Percentiles rank a stretch among this genome's conserved stretches.
phyloP scores from a whole-genome alignment of 495 filamentous ascomycete genomes.

The Hyaloscypha bicolor region DNA sequence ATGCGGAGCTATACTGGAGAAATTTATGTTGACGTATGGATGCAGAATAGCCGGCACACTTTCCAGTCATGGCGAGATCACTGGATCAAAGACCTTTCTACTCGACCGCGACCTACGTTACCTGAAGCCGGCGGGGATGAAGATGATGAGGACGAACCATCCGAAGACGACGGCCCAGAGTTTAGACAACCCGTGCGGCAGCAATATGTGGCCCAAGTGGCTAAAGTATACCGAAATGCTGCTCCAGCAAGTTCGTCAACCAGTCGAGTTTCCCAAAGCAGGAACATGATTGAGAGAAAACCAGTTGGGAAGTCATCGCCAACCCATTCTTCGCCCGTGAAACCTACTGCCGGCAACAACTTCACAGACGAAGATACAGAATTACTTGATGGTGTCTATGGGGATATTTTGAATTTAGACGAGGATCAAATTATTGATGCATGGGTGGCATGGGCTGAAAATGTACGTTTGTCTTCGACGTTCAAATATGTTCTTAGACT shows the following conservation, averaged over 20 bases:
- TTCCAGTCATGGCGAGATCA: slow-evolving; percentile 74
- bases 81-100: slow-evolving; percentile 58
- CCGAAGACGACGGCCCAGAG: neutral
- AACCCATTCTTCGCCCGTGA: neutral
- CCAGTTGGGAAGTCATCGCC: neutral
- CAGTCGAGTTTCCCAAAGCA: neutral
- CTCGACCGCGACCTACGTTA: slow-evolving; percentile 29
- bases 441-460: slow-evolving; percentile 26
- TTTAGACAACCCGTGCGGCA: neutral
- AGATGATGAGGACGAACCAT: slow-evolving; percentile 17
- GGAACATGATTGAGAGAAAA: neutral
- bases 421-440: slow-evolving; percentile 25
- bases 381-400: slow-evolving; percentile 15
- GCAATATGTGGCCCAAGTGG: neutral
- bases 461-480: slow-evolving; percentile 12
- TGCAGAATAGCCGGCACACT: slow-evolving; percentile 65
- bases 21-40: slow-evolving; percentile 12
- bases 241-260: neutral
- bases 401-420: slow-evolving; percentile 26
- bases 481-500: neutral
- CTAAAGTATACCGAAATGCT: neutral
- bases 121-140: slow-evolving; percentile 24
- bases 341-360: slow-evolving; percentile 7
- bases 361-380: slow-evolving; percentile 30
- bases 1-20: neutral